Evolutionary conservation across 306 rosid species (phyloP), one percentile per base, ranked within the genome.

Genomic region (Quercus glauca): DNA sequence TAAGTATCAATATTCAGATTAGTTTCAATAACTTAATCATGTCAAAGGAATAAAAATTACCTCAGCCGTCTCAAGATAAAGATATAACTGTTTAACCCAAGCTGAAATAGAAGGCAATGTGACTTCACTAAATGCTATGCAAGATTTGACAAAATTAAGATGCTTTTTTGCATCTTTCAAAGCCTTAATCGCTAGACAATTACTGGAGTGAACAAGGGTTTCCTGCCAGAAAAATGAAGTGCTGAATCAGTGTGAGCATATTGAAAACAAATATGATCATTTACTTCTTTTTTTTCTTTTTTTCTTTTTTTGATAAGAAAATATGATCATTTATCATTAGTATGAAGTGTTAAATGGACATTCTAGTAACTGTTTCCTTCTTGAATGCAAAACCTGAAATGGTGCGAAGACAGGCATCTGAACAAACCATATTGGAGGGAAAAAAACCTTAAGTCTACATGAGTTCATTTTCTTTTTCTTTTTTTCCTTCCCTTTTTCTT

Each of bases 31-130:
- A 45, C 77, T 71, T 45, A 49, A 43, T 8, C 25, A 20, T 21
- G 63, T 25, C 81, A 82, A 75, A 61, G 56, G 81, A 73, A 76
- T 53, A 45, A 76, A 52, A 41, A 31, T 37, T 85, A 90, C 99
- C 97, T 92, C 99, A 19, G 97, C 92, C 41, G 99, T 92, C 90
- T 94, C 99, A 21, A 94, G 86, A 81, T 89, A 89, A 75, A 94
- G 94, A 84, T 92, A 92, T 79, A 94, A 84, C 87, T 89, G 92
- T 85, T 85, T 86, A 56, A 53, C 87, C 63, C 41, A 91, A 79
- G 84, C 53, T 75, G 89, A 85, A 82, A 94, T 82, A 61, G 99
- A 92, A 69, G 97, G 99, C 81, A 92, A 82, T 67, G 97, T 94
- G 84, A 91, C 93, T 86, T 94, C 99, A 43, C 90, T 89, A 89